Evolutionary conservation across 208 protist species (phyloP), one percentile per base, ranked within the genome.

Genomic region (Acanthamoeba divionensis): DNA sequence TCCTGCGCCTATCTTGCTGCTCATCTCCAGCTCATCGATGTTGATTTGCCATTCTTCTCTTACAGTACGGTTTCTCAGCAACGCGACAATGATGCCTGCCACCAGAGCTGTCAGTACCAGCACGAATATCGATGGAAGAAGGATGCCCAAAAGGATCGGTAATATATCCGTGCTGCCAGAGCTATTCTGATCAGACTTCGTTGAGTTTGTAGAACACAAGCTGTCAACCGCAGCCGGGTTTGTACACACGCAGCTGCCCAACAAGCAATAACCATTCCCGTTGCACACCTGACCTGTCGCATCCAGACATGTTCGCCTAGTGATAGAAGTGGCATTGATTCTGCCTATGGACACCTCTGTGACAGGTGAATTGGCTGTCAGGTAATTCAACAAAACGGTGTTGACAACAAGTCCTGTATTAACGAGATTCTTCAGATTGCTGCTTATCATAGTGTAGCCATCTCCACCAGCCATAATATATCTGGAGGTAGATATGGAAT

Each of bases 1-100:
- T 9, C 90, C 90, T n/a, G 50, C 15, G 21, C 90, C 90, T 33
- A 92, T 92, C 44, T 89, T 55, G 4, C 24, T 48, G 4, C 90
- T 5, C n/a, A 63, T 31, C 55, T 63, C 55, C 4, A 63, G 4
- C 24, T 63, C 55, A 7, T 63, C 26, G 55, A 63, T 41, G 36
- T 41, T 41, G 36, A 41, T 41, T 41, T 41, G 36, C 36, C 36
- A 41, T 41, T 41, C 36, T 5, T 41, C 36, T 41, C 36, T 41
- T 1, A 41, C 36, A 41, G 36, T 1, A 1, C 36, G 36, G 2
- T 41, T 41, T 41, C 36, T 41, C 36, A 41, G 36, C 5, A 41
- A 41, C 2, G 5, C 36, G 36, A 41, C 5, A 41, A 41, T 41
- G 5, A 41, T 41, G 36, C 36, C 36, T 41, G 36, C 36, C 36